phyloP scores from a whole-genome alignment of 495 filamentous ascomycete genomes.

The Penicillium malachiteum region DNA sequence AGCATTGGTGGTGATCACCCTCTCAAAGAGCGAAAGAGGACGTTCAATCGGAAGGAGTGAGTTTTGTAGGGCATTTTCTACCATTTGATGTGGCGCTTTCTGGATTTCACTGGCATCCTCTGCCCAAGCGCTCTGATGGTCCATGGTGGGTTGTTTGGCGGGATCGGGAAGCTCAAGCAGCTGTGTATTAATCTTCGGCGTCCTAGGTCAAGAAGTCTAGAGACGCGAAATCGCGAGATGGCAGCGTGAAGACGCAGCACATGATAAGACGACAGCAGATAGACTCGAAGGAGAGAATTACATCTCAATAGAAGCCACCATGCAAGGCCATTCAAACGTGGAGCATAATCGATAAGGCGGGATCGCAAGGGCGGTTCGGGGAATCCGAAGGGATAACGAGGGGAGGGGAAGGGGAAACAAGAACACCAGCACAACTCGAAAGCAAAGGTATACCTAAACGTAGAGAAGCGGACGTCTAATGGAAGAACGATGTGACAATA shows the following conservation, averaged over 20 bases:
- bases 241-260: conserved; percentile 31
- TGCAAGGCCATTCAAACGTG: conserved; percentile 35
- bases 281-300: conserved; percentile 22
- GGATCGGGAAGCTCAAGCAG: not conserved
- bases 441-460: too few relatives aligned
- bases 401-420: conserved; percentile 14
- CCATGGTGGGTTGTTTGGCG: not conserved
- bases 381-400: conserved; percentile 22
- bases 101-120: conserved; percentile 11
- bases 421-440: not conserved
- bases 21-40: conserved; percentile 50
- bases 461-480: not conserved
- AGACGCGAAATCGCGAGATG: conserved; percentile 38
- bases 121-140: conserved; percentile 16
- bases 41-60: conserved; percentile 28
- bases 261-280: conserved; percentile 35
- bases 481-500: not conserved
- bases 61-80: conserved; percentile 30
- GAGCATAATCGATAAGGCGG: conserved; percentile 23
- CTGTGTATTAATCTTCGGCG: not conserved
- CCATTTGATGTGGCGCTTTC: conserved; percentile 18
- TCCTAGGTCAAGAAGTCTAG: conserved; percentile 15
- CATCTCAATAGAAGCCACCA: conserved; percentile 33
- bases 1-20: conserved; percentile 52
- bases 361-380: conserved; percentile 23